phyloP scores from a whole-genome alignment of 352 stramenopile genomes.

The Pythium dissimile region DNA sequence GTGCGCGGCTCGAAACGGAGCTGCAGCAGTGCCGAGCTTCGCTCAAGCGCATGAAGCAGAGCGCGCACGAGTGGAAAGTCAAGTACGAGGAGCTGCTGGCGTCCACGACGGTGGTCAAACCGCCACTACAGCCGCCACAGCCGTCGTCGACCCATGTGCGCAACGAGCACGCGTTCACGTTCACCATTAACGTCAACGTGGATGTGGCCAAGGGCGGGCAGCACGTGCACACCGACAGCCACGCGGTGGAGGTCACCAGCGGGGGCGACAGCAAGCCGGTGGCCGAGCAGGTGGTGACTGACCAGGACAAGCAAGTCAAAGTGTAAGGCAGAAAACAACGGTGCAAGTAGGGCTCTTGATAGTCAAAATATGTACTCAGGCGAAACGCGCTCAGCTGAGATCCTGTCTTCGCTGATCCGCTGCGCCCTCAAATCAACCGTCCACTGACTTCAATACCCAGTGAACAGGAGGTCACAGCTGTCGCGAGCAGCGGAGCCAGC shows the following conservation, averaged over 20 bases:
- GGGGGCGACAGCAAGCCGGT: not conserved
- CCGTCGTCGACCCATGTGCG: not conserved
- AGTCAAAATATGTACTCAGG: no score
- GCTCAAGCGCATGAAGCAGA: conserved; percentile 11
- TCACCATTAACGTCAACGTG: conserved; percentile 17
- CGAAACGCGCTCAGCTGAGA: no score
- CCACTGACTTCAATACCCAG: no score
- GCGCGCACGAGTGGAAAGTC: conserved; percentile 5
- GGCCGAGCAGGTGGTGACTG: not conserved
- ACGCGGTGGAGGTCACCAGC: not conserved
- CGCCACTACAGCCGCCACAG: no score
- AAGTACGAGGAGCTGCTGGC: conserved; percentile 16
- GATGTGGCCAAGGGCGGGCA: conserved; percentile 7
- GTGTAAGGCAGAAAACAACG: no score
- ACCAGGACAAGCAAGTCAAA: no score
- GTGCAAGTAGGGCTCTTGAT: no score
- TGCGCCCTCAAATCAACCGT: no score
- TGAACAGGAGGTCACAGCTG: no score
- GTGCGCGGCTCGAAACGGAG: not conserved
- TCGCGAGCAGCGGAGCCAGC: no score
- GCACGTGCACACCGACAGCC: not conserved
- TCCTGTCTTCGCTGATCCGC: no score
- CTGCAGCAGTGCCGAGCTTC: conserved; percentile 4
- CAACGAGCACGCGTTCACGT: conserved; percentile 3
- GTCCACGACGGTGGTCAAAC: not conserved